Base-by-base conservation (phyloP, 1,139 yeast genomes). In the Suhomyces choctaworum region DNA sequence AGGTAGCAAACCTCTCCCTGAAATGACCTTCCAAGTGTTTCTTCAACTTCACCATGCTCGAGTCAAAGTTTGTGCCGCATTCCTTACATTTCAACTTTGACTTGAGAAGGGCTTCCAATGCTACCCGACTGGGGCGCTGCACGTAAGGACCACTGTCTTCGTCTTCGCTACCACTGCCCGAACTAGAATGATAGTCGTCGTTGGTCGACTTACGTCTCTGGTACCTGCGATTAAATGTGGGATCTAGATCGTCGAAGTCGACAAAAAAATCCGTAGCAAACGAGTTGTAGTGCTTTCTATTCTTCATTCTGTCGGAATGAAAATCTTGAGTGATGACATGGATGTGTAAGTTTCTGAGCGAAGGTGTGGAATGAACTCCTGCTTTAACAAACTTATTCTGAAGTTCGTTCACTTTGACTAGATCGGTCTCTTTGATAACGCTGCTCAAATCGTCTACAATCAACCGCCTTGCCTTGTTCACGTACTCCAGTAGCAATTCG, bases 301-400 rank as follows among this genome's bases (percentile, higher is more conserved):
- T 66, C 52, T 83, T 85, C 60, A 85, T 38, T 16, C 66, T 46
- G 0, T 61, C 60, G 5, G 86, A 76, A 47, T 66, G 50, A 51
- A 82, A 72, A 56, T 86, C 95, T 32, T 62, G 67, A 0, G 90
- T 78, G 32, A 86, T 68, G 10, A 86, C 77, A 60, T 86, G 95
- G 17, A 86, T 64, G 51, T 86, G 95, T 24, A 85, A 53, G 50
- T 86, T 83, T 29, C 58, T 58, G 69, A 86, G 52, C 1, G 90
- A 81, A 2, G 95, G 95, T 2, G 73, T 71, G 3, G 84, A 62
- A 56, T 86, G 95, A 15, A 85, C 71, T 0, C 95, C 94, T 3
- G 70, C 72, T 40, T 63, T 63, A n/a, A 85, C 62, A 39, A 69
- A 73, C 0, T 52, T 47, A 7, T 60, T 59, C 16, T 59, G 49